Conservation (phyloP, 345 rosid genomes). For the Lumnitzera littorea region DNA sequence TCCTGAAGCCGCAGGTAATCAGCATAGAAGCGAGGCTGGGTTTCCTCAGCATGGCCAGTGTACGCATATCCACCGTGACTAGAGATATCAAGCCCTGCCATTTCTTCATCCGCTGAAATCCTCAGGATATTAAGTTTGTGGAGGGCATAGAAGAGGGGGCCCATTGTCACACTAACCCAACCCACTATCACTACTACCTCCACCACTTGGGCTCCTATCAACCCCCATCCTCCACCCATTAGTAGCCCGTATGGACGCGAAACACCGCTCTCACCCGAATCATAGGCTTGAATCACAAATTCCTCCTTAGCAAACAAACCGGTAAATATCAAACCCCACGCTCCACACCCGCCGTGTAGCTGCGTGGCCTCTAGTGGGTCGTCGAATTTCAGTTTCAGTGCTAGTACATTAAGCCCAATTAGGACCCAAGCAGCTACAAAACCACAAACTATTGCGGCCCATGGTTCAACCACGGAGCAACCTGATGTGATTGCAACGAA, state of each 20-base stretch:
- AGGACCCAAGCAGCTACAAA: slow-evolving; percentile 43
- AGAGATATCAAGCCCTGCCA: slow-evolving; percentile 53
- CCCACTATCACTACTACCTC: slow-evolving; percentile 32
- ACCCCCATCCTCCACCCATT: slow-evolving; percentile 59
- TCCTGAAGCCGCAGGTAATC: slow-evolving; percentile 29
- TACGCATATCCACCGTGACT: slow-evolving; percentile 57
- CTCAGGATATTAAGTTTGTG: slow-evolving; percentile 35
- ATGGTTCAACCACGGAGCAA: slow-evolving; percentile 59
- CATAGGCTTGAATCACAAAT: slow-evolving; percentile 45
- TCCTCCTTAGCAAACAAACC: slow-evolving; percentile 57
- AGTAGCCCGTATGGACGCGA: slow-evolving; percentile 39
- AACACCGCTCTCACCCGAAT: slow-evolving; percentile 30
- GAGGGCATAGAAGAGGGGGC: slow-evolving; percentile 44
- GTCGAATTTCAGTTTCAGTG: slow-evolving; percentile 35
- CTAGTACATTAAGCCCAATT: slow-evolving; percentile 37
- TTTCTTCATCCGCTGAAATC: slow-evolving; percentile 39
- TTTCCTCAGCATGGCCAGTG: slow-evolving; percentile 26
- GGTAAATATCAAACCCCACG: slow-evolving; percentile 54
- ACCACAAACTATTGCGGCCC: slow-evolving; percentile 60
- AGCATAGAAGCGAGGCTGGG: slow-evolving; percentile 22
- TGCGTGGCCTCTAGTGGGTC: slow-evolving; percentile 61
- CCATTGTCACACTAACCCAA: slow-evolving; percentile 54
- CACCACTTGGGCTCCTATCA: slow-evolving; percentile 38
- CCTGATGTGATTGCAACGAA: slow-evolving; percentile 58
- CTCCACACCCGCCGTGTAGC: slow-evolving; percentile 61